Conservation (phyloP, 2,329 filamentous ascomycete genomes). For the Talaromyces funiculosus region DNA sequence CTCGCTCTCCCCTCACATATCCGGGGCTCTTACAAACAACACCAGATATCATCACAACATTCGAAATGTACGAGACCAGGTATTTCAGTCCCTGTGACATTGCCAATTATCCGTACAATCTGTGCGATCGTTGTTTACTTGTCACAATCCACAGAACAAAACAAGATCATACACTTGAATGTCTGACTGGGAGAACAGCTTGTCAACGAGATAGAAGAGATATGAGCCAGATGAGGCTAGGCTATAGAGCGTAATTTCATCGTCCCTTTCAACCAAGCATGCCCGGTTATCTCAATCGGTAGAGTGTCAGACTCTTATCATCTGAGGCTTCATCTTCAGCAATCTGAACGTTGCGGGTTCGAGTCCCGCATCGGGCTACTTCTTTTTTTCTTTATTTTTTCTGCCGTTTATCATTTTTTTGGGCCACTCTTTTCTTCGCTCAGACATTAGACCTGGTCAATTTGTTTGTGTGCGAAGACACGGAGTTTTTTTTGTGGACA, state of each 20-base stretch:
- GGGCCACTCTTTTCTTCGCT: neutral
- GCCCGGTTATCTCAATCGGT: constrained; percentile 12
- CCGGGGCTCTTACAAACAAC: neutral
- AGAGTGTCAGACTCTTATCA: constrained; percentile 12
- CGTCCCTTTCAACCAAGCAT: neutral
- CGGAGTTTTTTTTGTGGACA: neutral
- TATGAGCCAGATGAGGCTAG: no score
- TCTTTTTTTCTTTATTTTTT: neutral
- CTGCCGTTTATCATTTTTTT: neutral
- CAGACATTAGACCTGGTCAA: no score
- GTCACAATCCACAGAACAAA: neutral
- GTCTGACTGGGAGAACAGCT: neutral
- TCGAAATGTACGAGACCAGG: neutral
- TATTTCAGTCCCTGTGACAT: neutral
- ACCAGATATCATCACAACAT: neutral
- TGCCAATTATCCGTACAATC: neutral
- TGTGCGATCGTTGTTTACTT: neutral
- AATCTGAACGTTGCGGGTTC: constrained; percentile 11
- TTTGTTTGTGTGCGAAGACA: no score
- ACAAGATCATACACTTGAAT: no score
- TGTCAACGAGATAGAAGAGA: neutral
- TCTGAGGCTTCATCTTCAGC: neutral
- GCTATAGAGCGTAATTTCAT: neutral
- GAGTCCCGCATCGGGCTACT: constrained; percentile 9
- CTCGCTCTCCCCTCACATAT: neutral